Base-by-base conservation (phyloP, 768 basidiomycete species). In the Cystofilobasidium bisporidii region DNA sequence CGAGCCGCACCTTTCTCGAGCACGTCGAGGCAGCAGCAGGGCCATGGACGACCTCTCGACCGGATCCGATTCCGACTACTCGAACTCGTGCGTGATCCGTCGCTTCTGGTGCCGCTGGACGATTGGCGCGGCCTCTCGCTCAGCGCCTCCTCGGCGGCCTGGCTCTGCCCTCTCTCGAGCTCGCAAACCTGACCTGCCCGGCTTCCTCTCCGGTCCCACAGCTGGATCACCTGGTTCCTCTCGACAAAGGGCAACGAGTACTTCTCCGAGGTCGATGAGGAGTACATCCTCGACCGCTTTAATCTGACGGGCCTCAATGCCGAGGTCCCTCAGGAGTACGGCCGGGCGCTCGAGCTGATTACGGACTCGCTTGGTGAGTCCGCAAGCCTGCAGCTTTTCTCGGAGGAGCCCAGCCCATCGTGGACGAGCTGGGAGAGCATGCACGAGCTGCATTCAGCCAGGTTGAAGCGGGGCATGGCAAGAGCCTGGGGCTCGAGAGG, bases 231-330 rank as follows among this genome's bases (percentile, higher is more conserved):
- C 4, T 97, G 92, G 92, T 96, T 97, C 74, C 81, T 97, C 8
- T 89, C 90, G 26, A 92, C 91, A 24, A 96, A 96, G 76, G 93
- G 96, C 67, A 98, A 99, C 76, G 93, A 97, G 78, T 97, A 96
- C 81, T 97, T 96, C 77, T 94, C 91, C 78, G 93, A 96, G 79
- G 93, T 97, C 62, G 87, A 90, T 68, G 93, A 96, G 76, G 96
- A 99, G 76, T 99, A 98, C 79, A 98, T 99, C 77, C 91, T 98
- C 76, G 96, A 99, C 79, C 90, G 98, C 75, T 99, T 99, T 81
- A 99, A 99, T 79, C 81, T 99, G 41, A 99, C 96, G 5, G 96
- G 96, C 6, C 79, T 99, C 77, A 96, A 92, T 75, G 83, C 88
- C 71, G 96, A 98, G 77, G 74, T 78, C 32, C 91, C 97, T 9